Evolutionary conservation across 208 protist genomes (phyloP), one percentile per base, ranked within the genome.

Genomic region (Tetramitus jugosus): DNA sequence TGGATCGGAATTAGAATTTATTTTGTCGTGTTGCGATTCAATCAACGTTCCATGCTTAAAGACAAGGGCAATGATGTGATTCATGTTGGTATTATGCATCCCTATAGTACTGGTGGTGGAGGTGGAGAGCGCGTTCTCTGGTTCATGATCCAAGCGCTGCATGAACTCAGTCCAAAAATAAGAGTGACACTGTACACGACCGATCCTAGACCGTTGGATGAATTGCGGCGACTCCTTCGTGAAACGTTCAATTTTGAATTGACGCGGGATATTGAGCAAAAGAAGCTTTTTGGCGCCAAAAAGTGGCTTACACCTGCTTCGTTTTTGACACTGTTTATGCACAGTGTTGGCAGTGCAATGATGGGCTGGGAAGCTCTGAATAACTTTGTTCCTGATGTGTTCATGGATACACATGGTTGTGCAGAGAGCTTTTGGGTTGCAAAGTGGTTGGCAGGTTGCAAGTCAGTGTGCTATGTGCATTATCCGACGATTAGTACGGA

Each of bases 51-150:
- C n/a, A n/a, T n/a, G n/a, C n/a, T n/a, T n/a, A n/a, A n/a, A n/a
- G n/a, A n/a, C n/a, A n/a, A n/a, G n/a, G n/a, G n/a, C n/a, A 69
- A 77, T 10, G 52, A 62, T 64, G 7, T 31, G 43, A 49, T n/a
- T 31, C 33, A 56, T 31, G 40, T 96, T n/a, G 91, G 88, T 20
- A 95, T 96, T 80, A 83, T 96, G 29, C 93, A 96, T 84, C 87
- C 91, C 10, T n/a, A 91, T 45, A 83, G 92, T 56, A 93, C 91
- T 23, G 90, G 87, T 45, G 94, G 94, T 49, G 96, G 95, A 8
- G 96, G 96, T 35, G 96, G 96, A 1, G 96, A 98, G 85, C 86
- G 94, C 8, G 95, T 98, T 45, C 76, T 98, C 72, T 98, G 95
- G 95, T 84, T 89, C 4, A 84, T 87, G 0, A 77, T 98, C 33